Percentiles rank a stretch among this genome's conserved stretches.
Conservation (phyloP, 2,329 filamentous ascomycete genomes). For the Kalaharituber pfeilii region DNA sequence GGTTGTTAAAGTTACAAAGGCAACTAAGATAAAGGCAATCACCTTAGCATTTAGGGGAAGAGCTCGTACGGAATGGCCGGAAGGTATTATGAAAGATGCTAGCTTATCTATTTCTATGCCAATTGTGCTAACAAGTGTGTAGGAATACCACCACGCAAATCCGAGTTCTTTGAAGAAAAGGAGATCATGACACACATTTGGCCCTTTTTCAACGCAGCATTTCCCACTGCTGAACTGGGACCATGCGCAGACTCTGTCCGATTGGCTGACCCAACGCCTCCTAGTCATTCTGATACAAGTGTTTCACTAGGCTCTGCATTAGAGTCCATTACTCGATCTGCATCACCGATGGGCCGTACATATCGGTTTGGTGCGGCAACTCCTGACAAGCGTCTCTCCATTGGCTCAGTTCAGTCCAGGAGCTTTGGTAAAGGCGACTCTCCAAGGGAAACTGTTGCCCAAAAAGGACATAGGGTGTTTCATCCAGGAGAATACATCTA, state of each 20-base stretch:
- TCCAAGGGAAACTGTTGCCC: slow-evolving; percentile 40
- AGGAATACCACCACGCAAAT: slow-evolving; percentile 74
- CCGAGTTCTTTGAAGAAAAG: slow-evolving; percentile 67
- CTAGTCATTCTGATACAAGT: slow-evolving; percentile 24
- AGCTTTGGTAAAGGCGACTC: slow-evolving; percentile 71
- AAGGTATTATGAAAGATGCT: too few species aligned
- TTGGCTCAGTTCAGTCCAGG: slow-evolving; percentile 64
- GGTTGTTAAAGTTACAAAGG: slow-evolving; percentile 67
- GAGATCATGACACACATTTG: slow-evolving; percentile 73
- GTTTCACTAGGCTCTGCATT: slow-evolving; percentile 28
- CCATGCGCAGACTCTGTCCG: slow-evolving; percentile 47
- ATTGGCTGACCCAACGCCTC: slow-evolving; percentile 31
- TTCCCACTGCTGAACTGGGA: slow-evolving; percentile 40
- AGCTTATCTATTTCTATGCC: slow-evolving; percentile 1
- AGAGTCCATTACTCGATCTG: slow-evolving; percentile 18
- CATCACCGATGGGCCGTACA: slow-evolving; percentile 18
- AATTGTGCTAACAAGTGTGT: slow-evolving; percentile 7
- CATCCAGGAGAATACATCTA: slow-evolving; percentile 55
- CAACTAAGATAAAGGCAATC: slow-evolving; percentile 81
- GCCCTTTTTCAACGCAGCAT: slow-evolving; percentile 77
- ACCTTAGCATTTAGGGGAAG: slow-evolving; percentile 72
- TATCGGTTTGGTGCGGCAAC: slow-evolving; percentile 32
- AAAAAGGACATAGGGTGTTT: slow-evolving; percentile 76
- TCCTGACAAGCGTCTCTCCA: slow-evolving; percentile 47
- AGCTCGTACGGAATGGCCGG: slow-evolving; percentile 87